Conservation (phyloP, 1,139 yeast genomes). For the Yamadazyma jaroonii region DNA sequence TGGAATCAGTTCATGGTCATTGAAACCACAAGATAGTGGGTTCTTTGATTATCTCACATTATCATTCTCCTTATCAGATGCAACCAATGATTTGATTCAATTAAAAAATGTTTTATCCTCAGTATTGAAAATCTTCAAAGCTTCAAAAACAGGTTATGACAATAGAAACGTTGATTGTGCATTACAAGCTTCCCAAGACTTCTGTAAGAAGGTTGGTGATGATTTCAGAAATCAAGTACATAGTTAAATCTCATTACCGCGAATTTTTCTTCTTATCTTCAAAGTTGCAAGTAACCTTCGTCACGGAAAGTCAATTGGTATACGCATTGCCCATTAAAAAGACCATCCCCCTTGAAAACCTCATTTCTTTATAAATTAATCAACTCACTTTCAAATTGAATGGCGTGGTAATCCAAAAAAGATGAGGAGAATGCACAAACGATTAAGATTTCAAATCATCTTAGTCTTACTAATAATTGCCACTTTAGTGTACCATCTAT, state of each 20-base stretch:
- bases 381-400: too few relatives aligned
- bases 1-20: constrained; percentile 31
- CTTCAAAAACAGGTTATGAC: constrained; percentile 18
- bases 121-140: constrained; percentile 13
- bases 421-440: too few relatives aligned
- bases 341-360: too few relatives aligned
- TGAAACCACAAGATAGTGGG: constrained; percentile 7
- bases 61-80: constrained; percentile 35
- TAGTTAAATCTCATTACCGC: too few relatives aligned
- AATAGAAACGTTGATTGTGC: constrained; percentile 32
- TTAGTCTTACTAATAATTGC: too few relatives aligned
- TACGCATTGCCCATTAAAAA: too few relatives aligned
- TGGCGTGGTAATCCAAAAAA: too few relatives aligned
- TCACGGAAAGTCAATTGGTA: too few relatives aligned
- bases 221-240: not conserved
- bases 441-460: too few relatives aligned
- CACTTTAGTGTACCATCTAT: not conserved
- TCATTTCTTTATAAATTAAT: too few relatives aligned
- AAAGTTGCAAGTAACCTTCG: too few relatives aligned
- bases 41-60: constrained; percentile 28
- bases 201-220: constrained; percentile 22
- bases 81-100: constrained; percentile 30
- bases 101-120: constrained; percentile 27
- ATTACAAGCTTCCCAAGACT: constrained; percentile 21
- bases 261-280: too few relatives aligned